Base-by-base conservation (phyloP, 331 rosid species). In the Prunus yedoensis region DNA sequence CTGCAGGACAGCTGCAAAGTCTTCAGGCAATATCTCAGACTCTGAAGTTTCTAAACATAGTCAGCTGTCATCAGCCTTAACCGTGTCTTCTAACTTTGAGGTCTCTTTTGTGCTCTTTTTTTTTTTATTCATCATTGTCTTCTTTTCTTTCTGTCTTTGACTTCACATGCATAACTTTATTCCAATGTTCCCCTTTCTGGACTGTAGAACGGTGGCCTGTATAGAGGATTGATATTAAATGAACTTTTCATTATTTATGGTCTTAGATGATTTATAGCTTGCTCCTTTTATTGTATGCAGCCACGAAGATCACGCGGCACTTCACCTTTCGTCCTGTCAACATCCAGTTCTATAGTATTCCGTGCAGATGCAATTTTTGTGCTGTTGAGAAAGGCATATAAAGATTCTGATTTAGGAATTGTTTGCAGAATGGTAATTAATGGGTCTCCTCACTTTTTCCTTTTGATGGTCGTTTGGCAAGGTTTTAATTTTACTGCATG, bases 81-180 rank as follows among this genome's bases (percentile, higher is more conserved):
- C 98, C 0, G 98, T 93, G 77, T 93, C 98, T 72, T 88, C 98
- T 72, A 93, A 93, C 82, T 93, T 91, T 82, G 98, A 91, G 97
- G 98, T 93, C 77, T 74, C 77, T 62, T 62, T 66, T 35, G 47
- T 66, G 52, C 38, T 49, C 45, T 51, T 74, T 71, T 49, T 15
- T 15, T 73, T 79, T 5, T 32, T 30, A 1, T 32, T 32, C 38
- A 15, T 80, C 23, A 74, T 78, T 75, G 41, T 59, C 21, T 62
- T 73, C 68, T 30, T 63, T 75, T 66, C 32, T 64, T 64, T 28
- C 58, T 75, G 25, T 43, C 54, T 50, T 43, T 66, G 17, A 51
- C 45, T 28, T 46, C 28, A 52, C 15, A 64, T 35, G 35, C 60
- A 51, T 71, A 12, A 25, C 59, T 12, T 23, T 57, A 23, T 64